Evolutionary conservation across 2,329 filamentous ascomycete species (phyloP).

Genomic region (Aspergillus calidoustus): DNA sequence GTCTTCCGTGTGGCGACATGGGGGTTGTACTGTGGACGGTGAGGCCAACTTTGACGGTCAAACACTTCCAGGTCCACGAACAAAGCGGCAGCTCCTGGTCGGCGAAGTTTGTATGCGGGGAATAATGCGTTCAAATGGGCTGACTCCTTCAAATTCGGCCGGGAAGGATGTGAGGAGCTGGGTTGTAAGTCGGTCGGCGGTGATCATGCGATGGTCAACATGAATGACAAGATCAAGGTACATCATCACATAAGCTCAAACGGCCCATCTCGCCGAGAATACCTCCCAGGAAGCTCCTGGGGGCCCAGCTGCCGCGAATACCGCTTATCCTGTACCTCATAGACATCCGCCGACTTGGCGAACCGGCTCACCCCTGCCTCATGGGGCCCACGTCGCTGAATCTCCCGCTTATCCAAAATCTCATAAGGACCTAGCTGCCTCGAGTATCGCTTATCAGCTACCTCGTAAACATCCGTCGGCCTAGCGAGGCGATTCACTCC

Average conservation of each 20-base stretch:
- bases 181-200: not conserved
- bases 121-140: not conserved
- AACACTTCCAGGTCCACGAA: constrained; percentile 5
- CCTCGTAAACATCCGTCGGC: not conserved
- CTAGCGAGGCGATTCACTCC: not conserved
- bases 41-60: not conserved
- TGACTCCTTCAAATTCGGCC: not conserved
- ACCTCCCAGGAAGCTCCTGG: too few relatives aligned
- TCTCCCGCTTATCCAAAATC: not conserved
- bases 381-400: too few relatives aligned
- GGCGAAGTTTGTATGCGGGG: not conserved
- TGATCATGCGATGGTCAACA: not conserved
- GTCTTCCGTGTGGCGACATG: not conserved
- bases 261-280: too few relatives aligned
- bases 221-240: not conserved
- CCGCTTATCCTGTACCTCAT: too few relatives aligned
- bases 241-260: too few relatives aligned
- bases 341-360: too few relatives aligned
- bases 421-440: not conserved
- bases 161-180: not conserved
- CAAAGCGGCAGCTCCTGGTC: not conserved
- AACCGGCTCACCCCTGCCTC: too few relatives aligned
- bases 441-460: not conserved
- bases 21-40: constrained; percentile 1
- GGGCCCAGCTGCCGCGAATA: too few relatives aligned